phyloP scores from a whole-genome alignment of 1,284 basidiomycete species.

The Thecaphora frezii region DNA sequence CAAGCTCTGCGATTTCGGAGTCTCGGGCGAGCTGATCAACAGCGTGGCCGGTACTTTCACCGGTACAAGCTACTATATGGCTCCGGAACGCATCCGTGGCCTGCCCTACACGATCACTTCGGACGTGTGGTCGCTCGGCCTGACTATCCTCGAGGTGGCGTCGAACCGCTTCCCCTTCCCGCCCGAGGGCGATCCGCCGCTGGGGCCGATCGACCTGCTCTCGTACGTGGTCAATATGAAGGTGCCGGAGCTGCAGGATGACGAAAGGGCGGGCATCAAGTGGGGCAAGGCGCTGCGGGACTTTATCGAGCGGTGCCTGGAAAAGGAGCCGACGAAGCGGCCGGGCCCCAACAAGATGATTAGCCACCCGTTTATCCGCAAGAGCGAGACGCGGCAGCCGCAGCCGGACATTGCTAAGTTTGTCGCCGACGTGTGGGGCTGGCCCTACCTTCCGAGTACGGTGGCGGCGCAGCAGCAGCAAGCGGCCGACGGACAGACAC shows the following conservation, averaged over 20 bases:
- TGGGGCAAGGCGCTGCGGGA: constrained; percentile 90
- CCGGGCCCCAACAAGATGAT: constrained; percentile 85
- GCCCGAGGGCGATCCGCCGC: constrained; percentile 68
- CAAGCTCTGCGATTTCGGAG: constrained; percentile 93
- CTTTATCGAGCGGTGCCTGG: constrained; percentile 84
- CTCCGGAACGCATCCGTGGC: constrained; percentile 91
- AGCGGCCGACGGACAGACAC: constrained; percentile 10
- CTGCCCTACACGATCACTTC: constrained; percentile 87
- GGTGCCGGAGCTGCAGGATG: constrained; percentile 72
- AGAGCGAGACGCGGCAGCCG: constrained; percentile 73
- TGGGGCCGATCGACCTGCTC: constrained; percentile 87
- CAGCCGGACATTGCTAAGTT: constrained; percentile 66
- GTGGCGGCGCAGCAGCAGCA: constrained; percentile 23
- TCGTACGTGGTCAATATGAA: constrained; percentile 87
- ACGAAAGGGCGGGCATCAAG: constrained; percentile 62
- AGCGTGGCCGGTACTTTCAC: constrained; percentile 93
- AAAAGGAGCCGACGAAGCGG: constrained; percentile 64
- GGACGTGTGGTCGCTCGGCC: constrained; percentile 96
- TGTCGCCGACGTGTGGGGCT: constrained; percentile 86
- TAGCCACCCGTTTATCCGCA: constrained; percentile 81
- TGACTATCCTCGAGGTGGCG: constrained; percentile 88
- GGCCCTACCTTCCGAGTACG: constrained; percentile 61
- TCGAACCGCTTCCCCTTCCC: constrained; percentile 95
- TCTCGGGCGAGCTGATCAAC: constrained; percentile 89
- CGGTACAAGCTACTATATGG: constrained; percentile 96